Conservation (phyloP, 306 rosid species). For the Fragaria ananassa region DNA sequence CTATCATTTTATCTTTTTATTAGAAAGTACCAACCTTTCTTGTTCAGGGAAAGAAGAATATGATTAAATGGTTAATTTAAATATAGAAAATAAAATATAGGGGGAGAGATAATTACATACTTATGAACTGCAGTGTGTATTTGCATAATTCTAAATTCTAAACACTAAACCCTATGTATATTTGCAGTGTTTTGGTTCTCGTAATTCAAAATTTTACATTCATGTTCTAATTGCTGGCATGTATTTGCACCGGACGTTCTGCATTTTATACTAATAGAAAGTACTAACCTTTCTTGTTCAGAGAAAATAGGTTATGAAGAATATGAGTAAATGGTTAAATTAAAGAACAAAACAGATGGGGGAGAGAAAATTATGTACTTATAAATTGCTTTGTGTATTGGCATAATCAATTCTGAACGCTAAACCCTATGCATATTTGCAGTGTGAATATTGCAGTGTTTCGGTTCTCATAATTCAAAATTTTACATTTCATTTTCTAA, state of each 20-base stretch:
- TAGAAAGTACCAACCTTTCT: not conserved
- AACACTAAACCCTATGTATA: too few relatives aligned
- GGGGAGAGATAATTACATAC: not conserved
- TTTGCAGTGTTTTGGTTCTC: too few relatives aligned
- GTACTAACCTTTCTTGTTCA: not conserved
- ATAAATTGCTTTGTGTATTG: not conserved
- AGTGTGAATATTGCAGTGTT: not conserved
- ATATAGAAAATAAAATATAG: not conserved
- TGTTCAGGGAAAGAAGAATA: not conserved
- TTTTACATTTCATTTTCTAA: not conserved
- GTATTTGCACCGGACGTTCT: too few relatives aligned
- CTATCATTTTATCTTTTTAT: not conserved
- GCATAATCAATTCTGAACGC: too few relatives aligned
- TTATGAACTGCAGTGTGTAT: too few relatives aligned
- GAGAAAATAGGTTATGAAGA: not conserved
- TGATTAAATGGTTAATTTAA: too few relatives aligned
- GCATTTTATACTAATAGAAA: not conserved
- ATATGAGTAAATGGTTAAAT: not conserved
- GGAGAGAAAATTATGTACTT: not conserved
- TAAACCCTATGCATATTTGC: too few relatives aligned
- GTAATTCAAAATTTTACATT: too few relatives aligned
- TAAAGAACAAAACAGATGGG: not conserved
- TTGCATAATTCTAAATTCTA: too few relatives aligned
- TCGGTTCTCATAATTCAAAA: not conserved
- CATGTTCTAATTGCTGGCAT: too few relatives aligned